Evolutionary conservation across 2,329 filamentous ascomycete species (phyloP).

Genomic region (Sporothrix protearum): DNA sequence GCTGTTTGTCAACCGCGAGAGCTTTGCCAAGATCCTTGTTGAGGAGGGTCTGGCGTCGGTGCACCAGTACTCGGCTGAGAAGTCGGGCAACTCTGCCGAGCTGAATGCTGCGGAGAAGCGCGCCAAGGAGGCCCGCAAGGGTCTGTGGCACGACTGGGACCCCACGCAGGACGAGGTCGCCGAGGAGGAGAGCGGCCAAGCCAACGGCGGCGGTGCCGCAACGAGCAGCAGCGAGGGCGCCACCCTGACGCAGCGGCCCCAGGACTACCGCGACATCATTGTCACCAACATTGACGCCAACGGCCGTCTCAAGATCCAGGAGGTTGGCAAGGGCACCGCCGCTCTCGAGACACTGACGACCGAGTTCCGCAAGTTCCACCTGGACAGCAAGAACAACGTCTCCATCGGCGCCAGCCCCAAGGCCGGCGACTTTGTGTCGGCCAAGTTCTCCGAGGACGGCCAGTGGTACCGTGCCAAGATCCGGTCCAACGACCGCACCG

Average conservation of each 20-base stretch:
- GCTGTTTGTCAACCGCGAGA: conserved; percentile 89
- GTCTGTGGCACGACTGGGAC: conserved; percentile 91
- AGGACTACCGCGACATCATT: conserved; percentile 89
- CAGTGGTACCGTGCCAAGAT: conserved; percentile 94
- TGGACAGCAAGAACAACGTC: conserved; percentile 75
- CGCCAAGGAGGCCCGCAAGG: conserved; percentile 85
- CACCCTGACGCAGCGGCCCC: conserved; percentile 60
- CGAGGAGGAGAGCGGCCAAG: conserved; percentile 45
- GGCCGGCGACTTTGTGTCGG: conserved; percentile 85
- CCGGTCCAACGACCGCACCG: conserved; percentile 85
- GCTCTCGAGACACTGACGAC: conserved; percentile 84
- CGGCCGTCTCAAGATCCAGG: conserved; percentile 83
- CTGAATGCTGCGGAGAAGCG: conserved; percentile 81
- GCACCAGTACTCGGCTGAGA: conserved; percentile 92
- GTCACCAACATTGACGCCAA: conserved; percentile 84
- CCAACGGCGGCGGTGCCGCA: conserved; percentile 43
- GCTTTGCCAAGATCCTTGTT: conserved; percentile 86
- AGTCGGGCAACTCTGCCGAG: conserved; percentile 83
- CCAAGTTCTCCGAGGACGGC: conserved; percentile 82
- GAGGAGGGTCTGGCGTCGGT: conserved; percentile 93
- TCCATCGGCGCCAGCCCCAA: conserved; percentile 75
- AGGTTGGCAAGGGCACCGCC: conserved; percentile 80
- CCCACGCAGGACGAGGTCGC: conserved; percentile 73
- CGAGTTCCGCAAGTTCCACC: conserved; percentile 85
- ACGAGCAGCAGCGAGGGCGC: conserved; percentile 42